Evolutionary conservation across 2,329 filamentous ascomycete genomes (phyloP).

Genomic region (Pseudocercospora fijiensis): DNA sequence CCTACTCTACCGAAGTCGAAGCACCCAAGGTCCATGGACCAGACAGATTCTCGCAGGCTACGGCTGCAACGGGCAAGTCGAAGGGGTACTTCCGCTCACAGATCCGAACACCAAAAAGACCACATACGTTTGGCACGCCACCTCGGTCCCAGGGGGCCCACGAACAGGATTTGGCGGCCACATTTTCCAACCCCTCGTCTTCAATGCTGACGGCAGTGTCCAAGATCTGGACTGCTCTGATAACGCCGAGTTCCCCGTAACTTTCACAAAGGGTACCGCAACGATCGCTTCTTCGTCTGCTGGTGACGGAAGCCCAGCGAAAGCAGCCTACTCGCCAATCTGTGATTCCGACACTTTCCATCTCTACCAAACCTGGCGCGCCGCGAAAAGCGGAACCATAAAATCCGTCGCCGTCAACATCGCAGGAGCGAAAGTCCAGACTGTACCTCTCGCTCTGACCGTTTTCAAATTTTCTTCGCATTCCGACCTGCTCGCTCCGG

Average conservation of each 20-base stretch:
- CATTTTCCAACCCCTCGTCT: constrained; percentile 29
- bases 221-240: constrained; percentile 26
- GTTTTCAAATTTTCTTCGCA: constrained; percentile 29
- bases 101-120: constrained; percentile 17
- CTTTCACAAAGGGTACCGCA: constrained; percentile 19
- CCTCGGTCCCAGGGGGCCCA: constrained; percentile 25
- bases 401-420: constrained; percentile 27
- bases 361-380: constrained; percentile 30
- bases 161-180: constrained; percentile 27
- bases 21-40: constrained; percentile 29
- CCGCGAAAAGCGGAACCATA: constrained; percentile 22
- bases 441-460: constrained; percentile 23
- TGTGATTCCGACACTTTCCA: constrained; percentile 30
- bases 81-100: constrained; percentile 27
- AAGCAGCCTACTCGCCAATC: constrained; percentile 26
- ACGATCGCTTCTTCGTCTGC: constrained; percentile 19
- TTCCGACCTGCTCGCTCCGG: constrained; percentile 23
- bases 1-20: constrained; percentile 25
- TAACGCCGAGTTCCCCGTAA: constrained; percentile 22
- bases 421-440: constrained; percentile 18
- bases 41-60: constrained; percentile 31
- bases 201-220: constrained; percentile 24
- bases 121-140: constrained; percentile 29
- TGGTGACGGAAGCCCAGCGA: constrained; percentile 18
- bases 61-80: constrained; percentile 28